Percentiles rank a stretch among this genome's conserved stretches.
Conservation (phyloP, 208 protist genomes). For the Trypanosoma melophagium region DNA sequence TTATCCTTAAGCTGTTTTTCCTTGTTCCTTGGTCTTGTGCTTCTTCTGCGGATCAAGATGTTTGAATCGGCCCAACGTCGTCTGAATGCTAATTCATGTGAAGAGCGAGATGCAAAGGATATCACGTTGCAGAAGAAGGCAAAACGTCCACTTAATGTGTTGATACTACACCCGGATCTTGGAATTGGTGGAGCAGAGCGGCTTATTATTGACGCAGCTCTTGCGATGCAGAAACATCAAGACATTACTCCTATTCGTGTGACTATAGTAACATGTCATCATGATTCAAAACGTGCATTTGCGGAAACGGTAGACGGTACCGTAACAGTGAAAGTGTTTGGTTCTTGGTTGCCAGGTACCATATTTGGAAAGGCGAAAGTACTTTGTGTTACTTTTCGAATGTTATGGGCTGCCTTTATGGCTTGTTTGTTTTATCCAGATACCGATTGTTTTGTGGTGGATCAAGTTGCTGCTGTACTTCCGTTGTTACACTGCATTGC, state of each 20-base stretch:
- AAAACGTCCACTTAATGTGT: slow-evolving; percentile 47
- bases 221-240: slow-evolving; percentile 84
- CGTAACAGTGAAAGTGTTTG: slow-evolving; percentile 81
- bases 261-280: slow-evolving; percentile 93
- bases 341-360: slow-evolving; percentile 81
- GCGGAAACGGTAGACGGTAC: slow-evolving; percentile 92
- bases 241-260: slow-evolving; percentile 47
- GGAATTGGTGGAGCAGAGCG: slow-evolving; percentile 98
- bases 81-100: background rate
- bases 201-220: slow-evolving; percentile 95
- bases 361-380: slow-evolving; percentile 83
- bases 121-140: background rate
- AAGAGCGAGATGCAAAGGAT: slow-evolving; percentile 8
- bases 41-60: background rate
- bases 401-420: slow-evolving; percentile 66
- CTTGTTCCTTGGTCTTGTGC: background rate
- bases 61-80: background rate
- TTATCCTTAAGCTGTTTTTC: background rate
- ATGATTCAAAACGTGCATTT: slow-evolving; percentile 92
- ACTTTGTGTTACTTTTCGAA: slow-evolving; percentile 89
- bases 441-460: slow-evolving; percentile 88
- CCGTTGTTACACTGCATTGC: slow-evolving; percentile 66
- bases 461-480: slow-evolving; percentile 93
- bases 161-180: slow-evolving; percentile 96
- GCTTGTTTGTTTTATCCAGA: slow-evolving; percentile 38